Percentiles rank a stretch among this genome's conserved stretches.
phyloP scores from a whole-genome alignment of 306 rosid genomes.

The Gleditsia sinensis region DNA sequence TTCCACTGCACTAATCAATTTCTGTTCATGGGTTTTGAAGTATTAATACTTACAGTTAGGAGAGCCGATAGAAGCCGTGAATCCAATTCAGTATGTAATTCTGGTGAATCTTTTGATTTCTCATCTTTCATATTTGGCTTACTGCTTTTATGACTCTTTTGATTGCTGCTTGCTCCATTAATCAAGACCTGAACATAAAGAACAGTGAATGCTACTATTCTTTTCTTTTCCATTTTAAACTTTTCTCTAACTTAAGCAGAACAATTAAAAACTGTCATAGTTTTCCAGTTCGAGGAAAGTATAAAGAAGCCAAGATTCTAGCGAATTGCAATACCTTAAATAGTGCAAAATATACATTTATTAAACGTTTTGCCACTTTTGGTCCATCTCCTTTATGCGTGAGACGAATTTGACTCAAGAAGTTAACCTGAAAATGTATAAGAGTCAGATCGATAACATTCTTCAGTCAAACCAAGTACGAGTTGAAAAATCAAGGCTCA shows the following conservation, averaged over 20 bases:
- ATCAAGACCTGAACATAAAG: slow-evolving; percentile 67
- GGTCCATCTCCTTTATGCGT: slow-evolving; percentile 87
- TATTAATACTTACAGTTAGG: slow-evolving; percentile 57
- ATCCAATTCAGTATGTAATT: slow-evolving; percentile 77
- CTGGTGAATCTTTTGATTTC: slow-evolving; percentile 40
- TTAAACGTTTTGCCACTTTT: slow-evolving; percentile 86
- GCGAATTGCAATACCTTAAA: slow-evolving; percentile 71
- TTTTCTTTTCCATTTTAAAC: background rate
- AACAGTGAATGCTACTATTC: slow-evolving; percentile 18
- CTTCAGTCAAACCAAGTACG: background rate
- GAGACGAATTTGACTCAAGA: slow-evolving; percentile 88
- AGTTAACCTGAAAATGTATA: slow-evolving; percentile 66
- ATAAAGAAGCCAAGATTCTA: background rate
- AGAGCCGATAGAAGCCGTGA: slow-evolving; percentile 88
- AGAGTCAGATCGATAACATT: slow-evolving; percentile 25
- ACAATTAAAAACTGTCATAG: background rate
- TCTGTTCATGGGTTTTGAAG: background rate
- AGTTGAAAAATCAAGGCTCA: background rate
- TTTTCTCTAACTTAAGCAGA: background rate
- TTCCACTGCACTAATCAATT: background rate
- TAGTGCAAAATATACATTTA: slow-evolving; percentile 88
- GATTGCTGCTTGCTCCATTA: slow-evolving; percentile 50
- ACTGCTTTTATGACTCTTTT: slow-evolving; percentile 47
- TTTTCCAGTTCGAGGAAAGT: background rate
- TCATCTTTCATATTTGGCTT: slow-evolving; percentile 48